Base-by-base conservation (phyloP, 1,139 yeast species). In the Saccharomycopsis hybrid region DNA sequence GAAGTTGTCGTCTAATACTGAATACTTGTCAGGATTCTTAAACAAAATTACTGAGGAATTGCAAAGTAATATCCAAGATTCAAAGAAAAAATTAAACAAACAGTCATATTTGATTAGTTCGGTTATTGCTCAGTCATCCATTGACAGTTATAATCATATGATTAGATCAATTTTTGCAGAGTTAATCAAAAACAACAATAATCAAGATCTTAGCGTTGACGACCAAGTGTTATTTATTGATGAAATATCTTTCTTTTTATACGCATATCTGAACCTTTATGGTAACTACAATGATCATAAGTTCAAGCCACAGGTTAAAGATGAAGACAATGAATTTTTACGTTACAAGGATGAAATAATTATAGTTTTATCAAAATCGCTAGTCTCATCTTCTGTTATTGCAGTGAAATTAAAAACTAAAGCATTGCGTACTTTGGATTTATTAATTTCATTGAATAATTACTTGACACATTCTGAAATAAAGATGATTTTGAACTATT, bases 361-460 rank as follows among this genome's bases (percentile, higher is more conserved):
- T 41, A 77, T 82, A 50, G 70, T 82, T 47, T 65, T 86, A 56
- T 79, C 88, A 11, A 84, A 78, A 61, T 71, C 86, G 2, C 71
- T 89, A 49, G 78, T 82, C 63, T 74, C 83, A 0, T 73, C 87
- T 0, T 80, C 95, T 0, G 72, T 72, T 48, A 66, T 77, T 37
- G 95, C 85, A 58, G 80, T 80, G 29, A 76, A 88, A 0, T 70
- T 89, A 49, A 76, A 89, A 59, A 74, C 84, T 42, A 68, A 83
- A 46, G 77, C 90, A 0, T 71, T 85, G 37, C 78, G 78, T 47
- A 87, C 85, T 49, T 72, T 89, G 51, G 71, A 78, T 1, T 77
- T 78, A 53, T 60, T 85, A 48, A 66, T 77, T 28, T 68, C 68
- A 37, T 66, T 82, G 57, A 62, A 66, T 2, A 65, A 65, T 1